phyloP scores from a whole-genome alignment of 257 asterid genomes.

The Sherardia arvensis region DNA sequence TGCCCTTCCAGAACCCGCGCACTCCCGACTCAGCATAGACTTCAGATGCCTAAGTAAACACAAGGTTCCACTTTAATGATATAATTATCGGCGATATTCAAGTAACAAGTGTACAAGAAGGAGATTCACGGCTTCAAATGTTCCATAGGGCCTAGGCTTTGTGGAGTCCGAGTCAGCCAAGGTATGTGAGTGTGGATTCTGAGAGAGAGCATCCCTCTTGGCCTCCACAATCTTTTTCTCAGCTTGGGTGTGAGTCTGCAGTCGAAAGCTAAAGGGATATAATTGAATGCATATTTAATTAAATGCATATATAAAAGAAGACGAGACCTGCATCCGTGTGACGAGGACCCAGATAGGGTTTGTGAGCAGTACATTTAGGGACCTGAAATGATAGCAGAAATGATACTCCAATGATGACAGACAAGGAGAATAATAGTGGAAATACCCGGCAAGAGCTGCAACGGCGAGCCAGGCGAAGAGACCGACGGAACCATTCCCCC shows the following conservation, averaged over 20 bases:
- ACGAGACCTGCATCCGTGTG: constrained; percentile 95
- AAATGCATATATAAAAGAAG: too few species aligned
- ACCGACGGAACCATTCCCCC: constrained; percentile 88
- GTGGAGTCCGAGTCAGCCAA: constrained; percentile 56
- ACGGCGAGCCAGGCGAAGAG: constrained; percentile 85
- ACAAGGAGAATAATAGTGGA: not conserved
- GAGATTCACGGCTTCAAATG: constrained; percentile 68
- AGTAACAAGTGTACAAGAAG: too few species aligned
- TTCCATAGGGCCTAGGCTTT: constrained; percentile 77
- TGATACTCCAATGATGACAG: constrained; percentile 4
- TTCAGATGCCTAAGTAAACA: constrained; percentile 83
- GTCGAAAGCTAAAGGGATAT: constrained; percentile 4
- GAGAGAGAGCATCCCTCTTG: constrained; percentile 58
- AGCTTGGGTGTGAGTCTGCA: constrained; percentile 87
- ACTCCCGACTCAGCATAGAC: constrained; percentile 79
- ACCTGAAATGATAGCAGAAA: constrained; percentile 33
- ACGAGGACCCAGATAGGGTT: constrained; percentile 94
- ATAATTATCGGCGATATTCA: too few species aligned
- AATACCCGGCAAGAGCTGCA: constrained; percentile 90
- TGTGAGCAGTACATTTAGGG: constrained; percentile 70
- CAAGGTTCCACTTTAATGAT: too few species aligned
- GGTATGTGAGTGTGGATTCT: constrained; percentile 23
- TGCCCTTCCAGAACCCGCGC: constrained; percentile 89
- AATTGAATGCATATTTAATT: too few species aligned
- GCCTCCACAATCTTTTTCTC: constrained; percentile 70